Base-by-base conservation (phyloP, 2,329 filamentous ascomycete species). In the Colletotrichum lupini region DNA sequence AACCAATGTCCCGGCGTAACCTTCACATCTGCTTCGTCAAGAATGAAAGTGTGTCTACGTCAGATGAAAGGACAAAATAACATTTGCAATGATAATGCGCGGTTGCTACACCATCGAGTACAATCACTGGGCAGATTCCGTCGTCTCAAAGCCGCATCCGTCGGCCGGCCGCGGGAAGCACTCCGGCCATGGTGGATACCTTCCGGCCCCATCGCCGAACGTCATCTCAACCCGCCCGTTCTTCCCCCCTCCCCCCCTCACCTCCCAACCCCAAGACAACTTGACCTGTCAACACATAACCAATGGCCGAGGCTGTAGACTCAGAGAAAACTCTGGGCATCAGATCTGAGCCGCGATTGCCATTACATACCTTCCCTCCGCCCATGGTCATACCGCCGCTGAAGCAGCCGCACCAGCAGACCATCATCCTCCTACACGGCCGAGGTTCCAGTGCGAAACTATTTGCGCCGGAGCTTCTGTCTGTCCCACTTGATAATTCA, bases 341-440 rank as follows among this genome's bases (percentile, higher is more conserved):
- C 5, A 16, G 2, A 1, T 11, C n/a, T 22, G 28, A 24, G 56
- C 2, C n/a, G n/a, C 73, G 8, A 62, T 71, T 24, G 12, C 62
- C 67, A 8, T 74, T 77, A 6, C 77, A 79, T 26, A 22, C 76
- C 19, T 81, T 82, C 22, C 75, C 76, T 6, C 75, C 76, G 8
- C 75, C 76, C 3, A 62, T 77, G 12, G 24, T 68, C 24, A 32
- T 78, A 11, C 73, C 77, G 11, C 79, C 80, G 4, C 66, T 79
- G 1, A 71, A 73, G 0, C 52, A 68, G 5, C 76, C 77, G 0
- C 87, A 88, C 75, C 80, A 75, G n/a, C 79, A 84, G 65, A 87
- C 86, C 30, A 75, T 88, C 68, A 82, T 89, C 71, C 77, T 88
- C 65, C 83, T 89, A 5, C 87, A 89, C 71, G 87, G 86, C 46